Evolutionary conservation across 192 early-diverging fungal genomes (phyloP).

Genomic region (Globomyces pollinis-pini): DNA sequence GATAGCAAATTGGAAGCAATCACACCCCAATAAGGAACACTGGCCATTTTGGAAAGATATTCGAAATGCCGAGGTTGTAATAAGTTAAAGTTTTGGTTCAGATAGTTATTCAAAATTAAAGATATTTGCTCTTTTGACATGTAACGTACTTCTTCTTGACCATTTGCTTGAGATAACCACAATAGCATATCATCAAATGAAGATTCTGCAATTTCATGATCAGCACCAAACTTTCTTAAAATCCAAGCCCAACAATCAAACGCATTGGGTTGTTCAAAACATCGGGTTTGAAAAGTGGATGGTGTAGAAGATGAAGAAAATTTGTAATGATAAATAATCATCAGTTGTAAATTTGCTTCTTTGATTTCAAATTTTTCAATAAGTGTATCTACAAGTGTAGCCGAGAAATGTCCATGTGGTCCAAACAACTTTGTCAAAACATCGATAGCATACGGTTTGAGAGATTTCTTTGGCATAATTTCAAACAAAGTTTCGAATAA

Average conservation of each 20-base stretch:
- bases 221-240: neutral
- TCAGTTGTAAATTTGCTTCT: neutral
- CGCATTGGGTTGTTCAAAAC: slow-evolving; percentile 1
- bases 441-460: neutral
- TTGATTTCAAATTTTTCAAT: neutral
- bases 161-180: slow-evolving; percentile 4
- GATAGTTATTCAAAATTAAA: neutral
- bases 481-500: neutral
- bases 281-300: slow-evolving; percentile 5
- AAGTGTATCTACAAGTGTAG: neutral
- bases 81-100: neutral
- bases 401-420: slow-evolving; percentile 1
- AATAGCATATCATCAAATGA: slow-evolving; percentile 1
- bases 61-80: neutral
- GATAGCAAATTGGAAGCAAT: neutral
- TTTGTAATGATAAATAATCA: neutral
- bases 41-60: neutral
- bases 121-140: neutral
- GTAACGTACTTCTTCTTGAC: neutral
- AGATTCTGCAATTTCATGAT: neutral
- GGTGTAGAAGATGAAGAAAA: neutral
- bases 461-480: neutral
- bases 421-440: slow-evolving; percentile 5
- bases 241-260: slow-evolving; percentile 2
- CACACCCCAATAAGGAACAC: neutral